These are phyloP conservation scores for Aureococcus anophagefferens DNA, from an alignment of 108 stramenopile species.

Conservation along the genomic window DNA sequence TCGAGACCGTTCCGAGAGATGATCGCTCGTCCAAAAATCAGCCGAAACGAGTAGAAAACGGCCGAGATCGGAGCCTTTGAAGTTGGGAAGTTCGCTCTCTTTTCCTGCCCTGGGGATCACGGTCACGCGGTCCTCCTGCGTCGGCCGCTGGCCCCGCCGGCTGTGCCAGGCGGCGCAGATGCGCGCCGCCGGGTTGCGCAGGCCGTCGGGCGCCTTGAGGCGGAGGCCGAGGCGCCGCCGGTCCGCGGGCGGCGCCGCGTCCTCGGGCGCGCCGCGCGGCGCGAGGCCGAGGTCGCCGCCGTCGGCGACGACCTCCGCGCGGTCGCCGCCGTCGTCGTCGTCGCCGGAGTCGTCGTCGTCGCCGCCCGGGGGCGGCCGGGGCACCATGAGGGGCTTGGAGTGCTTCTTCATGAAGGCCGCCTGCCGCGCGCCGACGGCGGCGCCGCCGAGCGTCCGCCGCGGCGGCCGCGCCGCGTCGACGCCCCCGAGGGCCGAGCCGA, in stretches of 20 bases:
- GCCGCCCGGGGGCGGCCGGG: neutral
- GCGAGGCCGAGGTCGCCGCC: too few relatives aligned
- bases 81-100: too few relatives aligned
- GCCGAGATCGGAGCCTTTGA: too few relatives aligned
- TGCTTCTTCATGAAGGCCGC: neutral
- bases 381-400: neutral
- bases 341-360: slow-evolving; percentile 7
- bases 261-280: too few relatives aligned
- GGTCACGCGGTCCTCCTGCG: slow-evolving; percentile 31
- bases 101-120: too few relatives aligned
- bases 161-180: slow-evolving; percentile 12
- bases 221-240: neutral
- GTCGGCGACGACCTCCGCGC: slow-evolving; percentile 6
- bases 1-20: too few relatives aligned
- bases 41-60: too few relatives aligned
- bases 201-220: neutral
- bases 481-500: neutral
- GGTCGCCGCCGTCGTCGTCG: slow-evolving; percentile 12
- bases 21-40: too few relatives aligned
- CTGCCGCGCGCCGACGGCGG: neutral
- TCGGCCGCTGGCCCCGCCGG: slow-evolving; percentile 27
- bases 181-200: neutral
- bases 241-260: too few relatives aligned
- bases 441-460: too few relatives aligned
- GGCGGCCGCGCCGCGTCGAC: too few relatives aligned